Conservation (phyloP, 208 protist species). For the Leishmania mexicana region DNA sequence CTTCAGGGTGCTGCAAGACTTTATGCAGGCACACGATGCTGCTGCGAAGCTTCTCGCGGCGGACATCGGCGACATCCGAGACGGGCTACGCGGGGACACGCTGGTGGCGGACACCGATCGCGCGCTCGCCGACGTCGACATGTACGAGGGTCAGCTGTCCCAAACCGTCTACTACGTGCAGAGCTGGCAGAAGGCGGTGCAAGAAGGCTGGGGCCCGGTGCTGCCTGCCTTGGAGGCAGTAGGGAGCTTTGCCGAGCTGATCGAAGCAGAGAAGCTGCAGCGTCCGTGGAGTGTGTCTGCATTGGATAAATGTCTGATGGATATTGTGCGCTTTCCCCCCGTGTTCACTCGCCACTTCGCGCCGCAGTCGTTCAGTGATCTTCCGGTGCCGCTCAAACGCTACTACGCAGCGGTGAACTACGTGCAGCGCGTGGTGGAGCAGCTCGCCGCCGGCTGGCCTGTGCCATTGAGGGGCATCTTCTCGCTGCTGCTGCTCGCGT, state of each 20-base stretch:
- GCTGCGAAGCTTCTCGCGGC: conserved; percentile 28
- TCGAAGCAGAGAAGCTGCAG: conserved; percentile 67
- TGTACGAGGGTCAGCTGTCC: conserved; percentile 52
- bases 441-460: conserved; percentile 72
- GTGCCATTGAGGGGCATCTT: conserved; percentile 56
- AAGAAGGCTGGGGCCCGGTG: conserved; percentile 58
- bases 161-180: conserved; percentile 47
- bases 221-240: conserved; percentile 39
- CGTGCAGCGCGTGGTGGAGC: conserved; percentile 57
- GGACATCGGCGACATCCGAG: conserved; percentile 50
- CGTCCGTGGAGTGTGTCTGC: conserved; percentile 51
- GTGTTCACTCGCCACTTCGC: conserved; percentile 54
- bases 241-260: conserved; percentile 39
- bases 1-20: conserved; percentile 37
- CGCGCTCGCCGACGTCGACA: conserved; percentile 56
- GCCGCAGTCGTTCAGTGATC: conserved; percentile 63
- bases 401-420: conserved; percentile 75
- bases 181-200: conserved; percentile 40
- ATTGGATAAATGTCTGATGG: conserved; percentile 52
- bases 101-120: conserved; percentile 49
- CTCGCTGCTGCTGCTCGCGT: conserved; percentile 52
- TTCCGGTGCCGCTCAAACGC: conserved; percentile 54
- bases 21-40: conserved; percentile 27
- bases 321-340: conserved; percentile 40
- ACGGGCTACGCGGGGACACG: conserved; percentile 29